Conservation (phyloP, 257 asterid species). For the Rhazya stricta region DNA sequence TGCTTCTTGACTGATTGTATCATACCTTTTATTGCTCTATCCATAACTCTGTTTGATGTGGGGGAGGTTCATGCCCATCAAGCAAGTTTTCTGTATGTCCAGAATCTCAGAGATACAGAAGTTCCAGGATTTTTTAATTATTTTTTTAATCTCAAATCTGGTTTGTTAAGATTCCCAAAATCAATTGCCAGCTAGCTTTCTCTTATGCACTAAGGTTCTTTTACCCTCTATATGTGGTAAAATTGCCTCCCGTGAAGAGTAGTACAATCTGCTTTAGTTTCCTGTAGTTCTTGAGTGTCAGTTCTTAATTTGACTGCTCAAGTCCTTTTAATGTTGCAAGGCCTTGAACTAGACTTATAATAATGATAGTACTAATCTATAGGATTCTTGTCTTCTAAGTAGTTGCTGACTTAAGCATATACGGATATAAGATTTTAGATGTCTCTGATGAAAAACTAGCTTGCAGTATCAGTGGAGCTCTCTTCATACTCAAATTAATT, state of each 20-base stretch:
- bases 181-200: neutral
- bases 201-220: neutral
- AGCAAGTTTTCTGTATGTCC: neutral
- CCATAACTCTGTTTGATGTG: neutral
- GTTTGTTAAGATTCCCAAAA: too few species aligned
- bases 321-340: neutral
- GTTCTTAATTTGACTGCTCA: neutral
- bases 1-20: neutral
- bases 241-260: neutral
- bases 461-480: neutral
- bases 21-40: neutral
- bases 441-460: neutral
- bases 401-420: neutral
- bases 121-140: neutral
- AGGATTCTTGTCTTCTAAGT: neutral
- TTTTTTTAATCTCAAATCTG: too few species aligned
- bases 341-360: neutral
- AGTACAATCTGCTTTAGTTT: neutral
- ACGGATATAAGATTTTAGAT: neutral
- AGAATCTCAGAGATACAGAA: neutral
- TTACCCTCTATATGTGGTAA: neutral
- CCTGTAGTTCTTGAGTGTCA: too few species aligned
- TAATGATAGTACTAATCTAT: neutral
- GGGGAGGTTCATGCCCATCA: neutral
- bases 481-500: neutral